Conservation (phyloP, 1,139 yeast genomes). For the Lodderomyces margitis region DNA sequence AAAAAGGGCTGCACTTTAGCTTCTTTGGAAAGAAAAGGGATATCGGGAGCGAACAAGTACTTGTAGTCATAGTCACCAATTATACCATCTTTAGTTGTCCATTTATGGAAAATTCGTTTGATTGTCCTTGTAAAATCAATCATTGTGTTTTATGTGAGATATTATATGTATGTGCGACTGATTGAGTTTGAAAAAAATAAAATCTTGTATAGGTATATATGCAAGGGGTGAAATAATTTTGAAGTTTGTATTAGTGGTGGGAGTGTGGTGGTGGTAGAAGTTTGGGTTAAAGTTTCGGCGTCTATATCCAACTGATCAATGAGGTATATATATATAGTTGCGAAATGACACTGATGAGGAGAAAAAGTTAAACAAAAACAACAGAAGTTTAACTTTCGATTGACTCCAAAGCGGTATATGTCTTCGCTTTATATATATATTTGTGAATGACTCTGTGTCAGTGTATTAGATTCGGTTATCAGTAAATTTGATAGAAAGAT, state of each 20-base stretch:
- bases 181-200: no score
- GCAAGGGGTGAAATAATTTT: no score
- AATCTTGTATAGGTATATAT: no score
- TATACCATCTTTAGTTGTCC: constrained; percentile 72
- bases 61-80: constrained; percentile 82
- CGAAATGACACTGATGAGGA: constrained; percentile 21
- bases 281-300: constrained; percentile 4
- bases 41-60: constrained; percentile 69
- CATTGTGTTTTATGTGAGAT: no score
- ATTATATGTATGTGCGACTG: no score
- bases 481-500: no score
- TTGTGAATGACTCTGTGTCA: no score
- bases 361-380: not conserved
- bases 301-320: not conserved
- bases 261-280: constrained; percentile 6
- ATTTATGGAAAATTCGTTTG: constrained; percentile 34
- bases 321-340: constrained; percentile 22
- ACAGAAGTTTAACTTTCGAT: no score
- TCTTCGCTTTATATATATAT: no score
- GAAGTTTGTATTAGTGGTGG: not conserved
- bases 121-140: constrained; percentile 16
- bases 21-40: constrained; percentile 60
- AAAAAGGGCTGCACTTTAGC: constrained; percentile 61
- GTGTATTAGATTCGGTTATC: no score
- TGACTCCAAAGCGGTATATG: no score